These are phyloP conservation scores for Ormosia emarginata DNA, from an alignment of 306 rosid species.

Conservation along the genomic window DNA sequence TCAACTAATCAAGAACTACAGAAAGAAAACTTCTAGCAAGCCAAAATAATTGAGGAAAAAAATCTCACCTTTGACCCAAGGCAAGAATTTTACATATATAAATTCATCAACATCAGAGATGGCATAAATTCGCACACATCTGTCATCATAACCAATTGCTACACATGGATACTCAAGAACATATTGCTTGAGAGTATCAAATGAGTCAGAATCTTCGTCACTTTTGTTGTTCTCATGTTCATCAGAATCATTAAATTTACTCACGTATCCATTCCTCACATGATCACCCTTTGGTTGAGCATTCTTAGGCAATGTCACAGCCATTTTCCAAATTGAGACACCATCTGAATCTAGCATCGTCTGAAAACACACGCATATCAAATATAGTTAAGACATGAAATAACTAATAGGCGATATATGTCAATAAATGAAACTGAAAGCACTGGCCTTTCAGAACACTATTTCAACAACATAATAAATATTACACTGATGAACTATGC, in stretches of 20 bases:
- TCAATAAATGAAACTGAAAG: not conserved
- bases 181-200: constrained; percentile 29
- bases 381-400: not conserved
- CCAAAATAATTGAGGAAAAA: constrained; percentile 15
- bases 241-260: constrained; percentile 7
- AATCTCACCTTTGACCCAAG: constrained; percentile 80
- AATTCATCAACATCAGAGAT: constrained; percentile 60
- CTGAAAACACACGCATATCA: constrained; percentile 34
- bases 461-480: not conserved
- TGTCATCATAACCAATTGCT: constrained; percentile 80
- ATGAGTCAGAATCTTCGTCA: constrained; percentile 52
- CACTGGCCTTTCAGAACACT: not conserved
- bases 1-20: not conserved
- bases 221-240: constrained; percentile 51
- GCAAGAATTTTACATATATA: constrained; percentile 57
- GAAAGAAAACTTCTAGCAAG: not conserved
- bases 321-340: constrained; percentile 91
- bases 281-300: constrained; percentile 12
- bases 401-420: not conserved
- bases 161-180: constrained; percentile 38
- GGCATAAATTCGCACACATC: constrained; percentile 64
- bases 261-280: constrained; percentile 47
- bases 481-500: not conserved
- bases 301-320: constrained; percentile 40
- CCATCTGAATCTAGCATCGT: constrained; percentile 61